These are phyloP conservation scores for Cucurbita moschata DNA, from an alignment of 306 rosid genomes.

Conservation along the genomic window DNA sequence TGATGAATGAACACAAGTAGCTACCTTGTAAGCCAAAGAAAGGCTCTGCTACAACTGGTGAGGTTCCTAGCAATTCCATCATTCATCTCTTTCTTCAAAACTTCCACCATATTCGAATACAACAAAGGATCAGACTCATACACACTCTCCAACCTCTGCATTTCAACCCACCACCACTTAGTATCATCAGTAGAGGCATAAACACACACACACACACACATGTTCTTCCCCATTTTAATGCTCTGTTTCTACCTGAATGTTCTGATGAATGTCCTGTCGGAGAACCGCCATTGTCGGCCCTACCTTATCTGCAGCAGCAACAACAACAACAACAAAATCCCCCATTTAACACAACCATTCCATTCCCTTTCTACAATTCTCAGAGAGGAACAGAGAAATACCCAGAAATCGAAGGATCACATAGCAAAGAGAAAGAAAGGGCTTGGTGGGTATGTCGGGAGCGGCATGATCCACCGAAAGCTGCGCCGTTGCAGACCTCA, in stretches of 20 bases:
- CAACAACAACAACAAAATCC: not conserved
- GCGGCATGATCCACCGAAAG: slow-evolving; percentile 16
- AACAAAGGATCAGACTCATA: slow-evolving; percentile 38
- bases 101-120: slow-evolving; percentile 64
- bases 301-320: slow-evolving; percentile 58
- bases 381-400: slow-evolving; percentile 9
- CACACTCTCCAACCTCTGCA: slow-evolving; percentile 58
- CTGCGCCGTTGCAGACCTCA: slow-evolving; percentile 57
- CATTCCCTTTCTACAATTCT: not conserved
- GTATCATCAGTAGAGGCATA: not conserved
- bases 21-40: slow-evolving; percentile 87
- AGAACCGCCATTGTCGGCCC: slow-evolving; percentile 92
- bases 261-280: slow-evolving; percentile 68
- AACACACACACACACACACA: not conserved
- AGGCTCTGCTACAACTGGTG: slow-evolving; percentile 52
- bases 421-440: slow-evolving; percentile 55
- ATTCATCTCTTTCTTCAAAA: slow-evolving; percentile 48
- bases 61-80: slow-evolving; percentile 32
- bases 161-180: not conserved
- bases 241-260: slow-evolving; percentile 45
- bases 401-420: slow-evolving; percentile 77
- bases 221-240: not conserved
- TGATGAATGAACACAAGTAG: not conserved
- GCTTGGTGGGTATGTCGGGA: slow-evolving; percentile 49
- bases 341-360: not conserved